Conservation (phyloP, 2,329 filamentous ascomycete genomes). For the Phyllosticta paracitricarpa region DNA sequence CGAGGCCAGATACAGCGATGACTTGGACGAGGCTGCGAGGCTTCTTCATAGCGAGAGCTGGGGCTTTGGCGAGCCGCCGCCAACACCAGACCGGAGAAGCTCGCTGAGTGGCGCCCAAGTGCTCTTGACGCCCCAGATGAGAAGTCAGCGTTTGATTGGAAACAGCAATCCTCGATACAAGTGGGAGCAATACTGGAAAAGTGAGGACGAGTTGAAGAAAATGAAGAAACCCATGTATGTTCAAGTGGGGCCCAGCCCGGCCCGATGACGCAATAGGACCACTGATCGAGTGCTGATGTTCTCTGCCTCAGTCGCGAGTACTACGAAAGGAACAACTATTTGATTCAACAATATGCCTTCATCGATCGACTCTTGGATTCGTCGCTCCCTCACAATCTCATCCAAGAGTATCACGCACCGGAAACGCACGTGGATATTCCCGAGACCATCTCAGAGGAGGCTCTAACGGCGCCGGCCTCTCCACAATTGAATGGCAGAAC, state of each 20-base stretch:
- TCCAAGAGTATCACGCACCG: conserved; percentile 74
- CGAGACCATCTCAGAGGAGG: conserved; percentile 66
- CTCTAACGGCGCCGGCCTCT: conserved; percentile 20
- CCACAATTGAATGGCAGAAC: conserved; percentile 13
- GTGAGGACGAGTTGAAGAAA: conserved; percentile 58
- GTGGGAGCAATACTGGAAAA: conserved; percentile 82
- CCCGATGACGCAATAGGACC: not conserved
- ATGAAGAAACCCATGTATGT: conserved; percentile 62
- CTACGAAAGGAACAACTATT: conserved; percentile 79
- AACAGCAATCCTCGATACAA: conserved; percentile 76
- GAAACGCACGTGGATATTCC: conserved; percentile 54
- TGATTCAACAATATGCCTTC: conserved; percentile 87
- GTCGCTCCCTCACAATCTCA: conserved; percentile 79
- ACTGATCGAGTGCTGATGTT: not conserved
- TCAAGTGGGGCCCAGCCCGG: not conserved
- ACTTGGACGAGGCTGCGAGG: conserved; percentile 11
- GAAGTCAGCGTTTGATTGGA: conserved; percentile 79
- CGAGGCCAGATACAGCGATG: conserved; percentile 17
- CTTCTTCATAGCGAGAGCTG: conserved; percentile 20
- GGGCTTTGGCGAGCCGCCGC: conserved; percentile 19
- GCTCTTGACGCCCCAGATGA: conserved; percentile 54
- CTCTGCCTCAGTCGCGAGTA: conserved; percentile 53
- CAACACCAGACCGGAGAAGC: conserved; percentile 24
- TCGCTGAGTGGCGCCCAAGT: conserved; percentile 32
- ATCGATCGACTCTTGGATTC: conserved; percentile 87